Evolutionary conservation across 345 rosid genomes (phyloP), one percentile per base, ranked within the genome.

Genomic region (Camelina neglecta): DNA sequence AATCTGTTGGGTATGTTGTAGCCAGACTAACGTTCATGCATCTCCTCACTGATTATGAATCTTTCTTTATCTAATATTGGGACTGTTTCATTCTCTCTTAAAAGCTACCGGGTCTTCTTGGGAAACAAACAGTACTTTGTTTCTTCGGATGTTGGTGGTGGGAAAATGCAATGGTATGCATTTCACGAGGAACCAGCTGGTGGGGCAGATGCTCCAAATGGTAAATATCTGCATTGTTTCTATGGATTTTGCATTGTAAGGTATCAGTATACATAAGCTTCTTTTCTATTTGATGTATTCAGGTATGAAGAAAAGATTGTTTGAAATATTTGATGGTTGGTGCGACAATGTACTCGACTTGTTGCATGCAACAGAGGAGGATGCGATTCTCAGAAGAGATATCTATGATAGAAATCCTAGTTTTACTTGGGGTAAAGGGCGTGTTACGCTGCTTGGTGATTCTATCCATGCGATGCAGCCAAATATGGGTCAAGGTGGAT

Each of bases 161-260:
- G 99, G 67, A 92, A 92, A 88, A 95, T 95, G 97, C 99, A 95
- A 79, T 95, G 99, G 97, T 92, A 95, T 15, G 99, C 96, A 15
- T 95, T 95, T 75, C 87, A 90, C 79, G 81, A 95, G 41, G 97
- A 92, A 74, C 80, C 89, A 26, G 78, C 94, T 15, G 97, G 97
- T 67, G 97, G 99, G 2, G 79, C 71, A 9, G 99, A 92, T 85
- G 64, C 71, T 42, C 88, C 90, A 0, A 47, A 48, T 67, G 96
- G 97, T 89, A 87, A 56, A 38, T 47, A 2, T 73, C 48, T 51
- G 50, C 49, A 24, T 24, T 72, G 58, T 58, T 41, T 65, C 38
- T 65, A 41, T 50, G 74, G 56, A 67, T 78, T 29, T 29, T 67
- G 48, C 50, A 42, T 66, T 33, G 18, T 60, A n/a, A 56, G 31